Evolutionary conservation across 73 alveolate genomes (phyloP), one percentile per base, ranked within the genome.

Genomic region (Symbiodinium pilosum): DNA sequence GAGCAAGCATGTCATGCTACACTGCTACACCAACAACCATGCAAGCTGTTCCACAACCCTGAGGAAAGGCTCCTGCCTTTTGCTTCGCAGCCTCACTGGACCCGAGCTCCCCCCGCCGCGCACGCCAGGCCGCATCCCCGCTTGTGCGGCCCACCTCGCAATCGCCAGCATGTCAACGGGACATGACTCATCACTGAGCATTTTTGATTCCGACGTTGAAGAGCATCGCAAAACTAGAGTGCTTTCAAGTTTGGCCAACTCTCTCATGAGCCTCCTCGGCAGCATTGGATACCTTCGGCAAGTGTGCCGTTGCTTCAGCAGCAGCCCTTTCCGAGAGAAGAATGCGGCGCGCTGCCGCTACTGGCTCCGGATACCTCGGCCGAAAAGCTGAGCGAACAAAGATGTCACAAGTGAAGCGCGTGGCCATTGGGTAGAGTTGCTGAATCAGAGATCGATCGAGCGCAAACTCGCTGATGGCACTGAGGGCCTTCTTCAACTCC

Each of bases 101-200:
- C 7, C 95, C 95, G 16, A 88, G 95, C 95, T 88, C 95, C n/a
- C 98, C 98, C 34, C 98, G 77, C 83, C 43, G 89, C 43, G 77
- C 91, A n/a, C 98, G 98, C 98, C 98, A 92, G 0, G 89, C 91
- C 1, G 87, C 89, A 30, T 92, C 98, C 38, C 98, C 98, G 32
- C 98, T 92, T 28, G 98, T 92, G 14, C 98, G 87, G 32, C 98
- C 98, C 40, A 92, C 89, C 98, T 92, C 44, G 0, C 83, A 20
- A 4, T 0, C 6, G 28, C 32, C 6, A 43, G 9, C 69, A 52
- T 52, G 9, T 20, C 69, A n/a, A n/a, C n/a, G n/a, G n/a, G n/a
- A n/a, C n/a, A n/a, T n/a, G n/a, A n/a, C n/a, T n/a, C n/a, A n/a
- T n/a, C n/a, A n/a, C n/a, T n/a, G n/a, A n/a, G n/a, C n/a, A n/a